Conservation (phyloP, 2,329 filamentous ascomycete genomes). For the Lojkania enalia region DNA sequence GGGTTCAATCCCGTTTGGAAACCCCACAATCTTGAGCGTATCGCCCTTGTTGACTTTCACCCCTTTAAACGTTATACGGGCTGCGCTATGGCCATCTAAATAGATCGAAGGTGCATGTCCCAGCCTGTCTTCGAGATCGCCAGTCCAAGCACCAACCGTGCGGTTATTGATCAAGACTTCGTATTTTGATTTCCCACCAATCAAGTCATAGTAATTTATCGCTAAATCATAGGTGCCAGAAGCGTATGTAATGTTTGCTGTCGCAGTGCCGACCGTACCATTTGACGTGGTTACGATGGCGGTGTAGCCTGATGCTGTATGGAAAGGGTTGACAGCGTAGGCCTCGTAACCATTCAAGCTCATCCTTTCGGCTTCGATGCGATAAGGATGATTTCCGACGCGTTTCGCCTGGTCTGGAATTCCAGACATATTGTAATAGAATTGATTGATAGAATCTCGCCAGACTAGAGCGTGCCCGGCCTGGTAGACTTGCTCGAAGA, state of each 20-base stretch:
- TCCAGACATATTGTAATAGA: constrained; percentile 63
- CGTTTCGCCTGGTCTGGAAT: constrained; percentile 61
- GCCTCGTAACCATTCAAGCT: constrained; percentile 59
- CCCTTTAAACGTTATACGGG: constrained; percentile 60
- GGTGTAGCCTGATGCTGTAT: constrained; percentile 60
- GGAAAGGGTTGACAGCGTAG: constrained; percentile 60
- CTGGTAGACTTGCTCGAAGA: constrained; percentile 65
- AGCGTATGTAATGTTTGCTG: constrained; percentile 51
- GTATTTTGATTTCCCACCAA: constrained; percentile 61
- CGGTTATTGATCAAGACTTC: constrained; percentile 58
- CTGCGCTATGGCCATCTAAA: constrained; percentile 68
- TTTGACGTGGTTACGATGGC: constrained; percentile 62
- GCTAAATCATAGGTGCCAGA: constrained; percentile 64
- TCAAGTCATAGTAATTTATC: constrained; percentile 68
- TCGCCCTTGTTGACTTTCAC: constrained; percentile 58
- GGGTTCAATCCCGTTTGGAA: constrained; percentile 62
- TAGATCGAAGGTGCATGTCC: constrained; percentile 62
- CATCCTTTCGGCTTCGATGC: constrained; percentile 73
- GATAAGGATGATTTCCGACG: constrained; percentile 64
- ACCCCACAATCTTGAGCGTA: constrained; percentile 59
- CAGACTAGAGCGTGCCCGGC: constrained; percentile 71
- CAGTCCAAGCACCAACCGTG: constrained; percentile 61
- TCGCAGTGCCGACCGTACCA: constrained; percentile 55
- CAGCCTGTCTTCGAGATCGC: constrained; percentile 62
- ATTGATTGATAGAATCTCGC: constrained; percentile 68